Evolutionary conservation across 768 basidiomycete species (phyloP).

Genomic region (Phaeotremella fagi): DNA sequence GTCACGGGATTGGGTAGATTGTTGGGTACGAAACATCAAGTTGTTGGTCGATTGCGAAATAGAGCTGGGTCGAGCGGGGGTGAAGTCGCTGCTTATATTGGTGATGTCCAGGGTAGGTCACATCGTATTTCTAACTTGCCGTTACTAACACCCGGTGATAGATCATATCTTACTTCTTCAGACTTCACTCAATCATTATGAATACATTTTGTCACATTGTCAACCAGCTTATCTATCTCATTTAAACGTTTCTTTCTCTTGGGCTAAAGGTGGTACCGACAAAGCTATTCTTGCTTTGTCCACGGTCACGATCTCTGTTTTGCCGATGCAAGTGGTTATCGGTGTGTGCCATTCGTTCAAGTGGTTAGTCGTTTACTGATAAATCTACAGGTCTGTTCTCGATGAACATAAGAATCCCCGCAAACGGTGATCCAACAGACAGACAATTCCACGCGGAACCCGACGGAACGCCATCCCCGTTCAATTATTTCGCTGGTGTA

Average conservation of each 20-base stretch:
- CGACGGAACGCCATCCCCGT: slow-evolving; percentile 48
- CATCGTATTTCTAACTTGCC: background rate
- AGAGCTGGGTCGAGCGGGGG: slow-evolving; percentile 55
- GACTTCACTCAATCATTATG: slow-evolving; percentile 76
- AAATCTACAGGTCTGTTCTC: slow-evolving; percentile 58
- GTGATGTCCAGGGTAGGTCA: slow-evolving; percentile 77
- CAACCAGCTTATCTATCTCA: slow-evolving; percentile 81
- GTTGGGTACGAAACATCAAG: slow-evolving; percentile 73
- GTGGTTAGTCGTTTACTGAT: background rate
- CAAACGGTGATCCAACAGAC: slow-evolving; percentile 50
- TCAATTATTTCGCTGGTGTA: slow-evolving; percentile 59
- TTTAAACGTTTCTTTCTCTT: slow-evolving; percentile 60
- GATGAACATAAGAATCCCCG: slow-evolving; percentile 63
- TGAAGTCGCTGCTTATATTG: slow-evolving; percentile 80
- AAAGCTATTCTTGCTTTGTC: slow-evolving; percentile 64
- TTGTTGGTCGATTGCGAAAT: slow-evolving; percentile 73
- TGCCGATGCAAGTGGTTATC: slow-evolving; percentile 58
- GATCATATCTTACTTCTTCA: slow-evolving; percentile 88
- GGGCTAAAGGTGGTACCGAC: slow-evolving; percentile 62
- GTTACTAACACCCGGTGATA: slow-evolving; percentile 39
- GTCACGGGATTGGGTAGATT: slow-evolving; percentile 73
- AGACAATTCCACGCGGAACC: slow-evolving; percentile 16
- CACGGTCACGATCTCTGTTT: slow-evolving; percentile 61
- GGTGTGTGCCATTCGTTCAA: slow-evolving; percentile 39
- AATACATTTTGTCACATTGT: slow-evolving; percentile 79